Percentiles rank a stretch among this genome's conserved stretches.
phyloP scores from a whole-genome alignment of 805 yeast species.

The Tetrapisispora nanseiensis region DNA sequence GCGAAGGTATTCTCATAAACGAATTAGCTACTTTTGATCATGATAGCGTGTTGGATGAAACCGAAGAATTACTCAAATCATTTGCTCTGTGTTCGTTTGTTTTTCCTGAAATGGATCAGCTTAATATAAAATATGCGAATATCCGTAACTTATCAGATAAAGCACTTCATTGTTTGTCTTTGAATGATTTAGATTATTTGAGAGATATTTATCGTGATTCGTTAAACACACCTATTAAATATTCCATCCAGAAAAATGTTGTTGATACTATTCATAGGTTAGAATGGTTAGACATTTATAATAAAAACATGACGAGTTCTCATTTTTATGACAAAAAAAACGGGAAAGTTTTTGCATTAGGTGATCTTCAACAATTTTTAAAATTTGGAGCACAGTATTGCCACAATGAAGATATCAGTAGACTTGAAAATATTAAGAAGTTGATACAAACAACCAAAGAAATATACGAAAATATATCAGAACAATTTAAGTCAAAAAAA shows the following conservation, averaged over 20 bases:
- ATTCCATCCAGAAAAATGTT: neutral
- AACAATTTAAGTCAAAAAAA: slow-evolving; percentile 9
- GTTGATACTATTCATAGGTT: slow-evolving; percentile 9
- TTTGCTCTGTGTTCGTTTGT: slow-evolving; percentile 6
- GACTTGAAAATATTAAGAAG: slow-evolving; percentile 14
- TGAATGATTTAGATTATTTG: slow-evolving; percentile 4
- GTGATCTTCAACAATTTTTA: slow-evolving; percentile 8
- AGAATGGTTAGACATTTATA: slow-evolving; percentile 18
- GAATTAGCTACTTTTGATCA: slow-evolving; percentile 3
- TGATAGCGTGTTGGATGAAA: slow-evolving; percentile 2
- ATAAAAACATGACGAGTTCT: slow-evolving; percentile 5
- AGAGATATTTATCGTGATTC: slow-evolving; percentile 7
- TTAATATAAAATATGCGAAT: slow-evolving; percentile 3
- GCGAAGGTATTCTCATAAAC: slow-evolving; percentile 5
- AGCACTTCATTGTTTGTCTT: slow-evolving; percentile 3
- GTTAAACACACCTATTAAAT: slow-evolving; percentile 9
- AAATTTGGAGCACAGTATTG: slow-evolving; percentile 17
- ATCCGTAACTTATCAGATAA: slow-evolving; percentile 5
- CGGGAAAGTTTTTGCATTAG: neutral
- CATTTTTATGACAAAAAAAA: neutral
- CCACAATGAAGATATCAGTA: slow-evolving; percentile 10
- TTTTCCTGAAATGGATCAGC: slow-evolving; percentile 9
- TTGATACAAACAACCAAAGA: slow-evolving; percentile 13
- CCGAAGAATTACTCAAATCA: slow-evolving; percentile 1
- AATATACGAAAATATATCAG: slow-evolving; percentile 7